Conservation (phyloP, 768 basidiomycete genomes). For the Tylopilus sp. region DNA sequence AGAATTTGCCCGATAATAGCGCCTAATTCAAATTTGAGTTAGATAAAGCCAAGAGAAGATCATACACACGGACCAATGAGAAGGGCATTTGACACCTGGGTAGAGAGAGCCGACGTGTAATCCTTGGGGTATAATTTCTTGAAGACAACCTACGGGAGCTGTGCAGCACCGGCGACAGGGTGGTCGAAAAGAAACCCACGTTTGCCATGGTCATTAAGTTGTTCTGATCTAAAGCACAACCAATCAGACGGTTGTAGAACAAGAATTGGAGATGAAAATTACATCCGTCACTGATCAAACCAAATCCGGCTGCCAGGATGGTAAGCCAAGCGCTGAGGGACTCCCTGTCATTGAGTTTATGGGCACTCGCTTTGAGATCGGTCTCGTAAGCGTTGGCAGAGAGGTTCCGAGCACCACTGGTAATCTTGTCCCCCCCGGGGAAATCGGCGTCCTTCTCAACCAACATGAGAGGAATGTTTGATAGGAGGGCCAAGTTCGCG, state of each 20-base stretch:
- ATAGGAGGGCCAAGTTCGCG: not conserved
- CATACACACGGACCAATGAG: constrained; percentile 53
- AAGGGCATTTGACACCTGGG: constrained; percentile 66
- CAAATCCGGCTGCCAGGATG: constrained; percentile 61
- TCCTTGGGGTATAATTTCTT: constrained; percentile 57
- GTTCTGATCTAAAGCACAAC: constrained; percentile 51
- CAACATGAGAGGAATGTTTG: constrained; percentile 18
- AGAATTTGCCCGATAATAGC: constrained; percentile 58
- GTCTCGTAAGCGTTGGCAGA: constrained; percentile 24
- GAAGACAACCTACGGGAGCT: constrained; percentile 52
- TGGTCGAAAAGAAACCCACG: constrained; percentile 29
- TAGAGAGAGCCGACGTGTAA: constrained; percentile 61
- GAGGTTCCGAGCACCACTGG: constrained; percentile 12
- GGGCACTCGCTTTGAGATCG: constrained; percentile 21
- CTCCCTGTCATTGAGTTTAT: constrained; percentile 36
- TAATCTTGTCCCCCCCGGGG: constrained; percentile 7
- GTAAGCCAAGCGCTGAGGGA: constrained; percentile 57
- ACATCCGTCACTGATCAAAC: constrained; percentile 64
- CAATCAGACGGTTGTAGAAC: constrained; percentile 3
- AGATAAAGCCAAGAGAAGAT: not conserved
- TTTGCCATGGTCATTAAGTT: constrained; percentile 70
- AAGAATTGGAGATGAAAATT: constrained; percentile 15
- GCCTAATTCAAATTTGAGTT: constrained; percentile 33
- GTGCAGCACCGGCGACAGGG: constrained; percentile 5
- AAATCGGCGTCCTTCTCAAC: constrained; percentile 13